These are phyloP conservation scores for Oemleria cerasiformis DNA, from an alignment of 306 rosid species.

Conservation along the genomic window DNA sequence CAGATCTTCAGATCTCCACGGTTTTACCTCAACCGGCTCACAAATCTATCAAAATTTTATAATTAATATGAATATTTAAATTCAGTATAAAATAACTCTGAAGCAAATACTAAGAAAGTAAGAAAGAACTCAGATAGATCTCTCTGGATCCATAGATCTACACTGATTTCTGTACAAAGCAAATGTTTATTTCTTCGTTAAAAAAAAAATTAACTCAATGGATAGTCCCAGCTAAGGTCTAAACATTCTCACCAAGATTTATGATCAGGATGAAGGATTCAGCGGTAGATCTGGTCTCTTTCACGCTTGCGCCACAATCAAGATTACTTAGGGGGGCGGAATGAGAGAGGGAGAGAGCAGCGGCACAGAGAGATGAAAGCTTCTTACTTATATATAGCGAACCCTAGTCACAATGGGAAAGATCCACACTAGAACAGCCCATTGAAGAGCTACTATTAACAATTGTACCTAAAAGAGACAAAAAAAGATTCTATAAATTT, in stretches of 20 bases:
- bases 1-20: neutral
- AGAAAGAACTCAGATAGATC: neutral
- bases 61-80: neutral
- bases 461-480: conserved; percentile 3
- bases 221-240: neutral
- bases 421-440: conserved; percentile 1
- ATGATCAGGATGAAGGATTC: conserved; percentile 6
- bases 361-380: neutral
- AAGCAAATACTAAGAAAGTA: neutral
- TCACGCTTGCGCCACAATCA: neutral
- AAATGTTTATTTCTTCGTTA: neutral
- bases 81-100: neutral
- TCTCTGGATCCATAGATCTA: neutral
- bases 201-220: neutral
- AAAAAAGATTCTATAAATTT: neutral
- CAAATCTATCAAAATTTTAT: neutral
- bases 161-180: neutral
- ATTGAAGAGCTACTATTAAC: neutral
- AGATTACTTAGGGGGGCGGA: neutral
- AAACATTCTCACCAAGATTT: conserved; percentile 7
- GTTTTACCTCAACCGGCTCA: neutral
- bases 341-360: neutral
- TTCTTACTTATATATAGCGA: neutral
- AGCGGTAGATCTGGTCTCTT: neutral
- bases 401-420: neutral